Conservation (phyloP, 1,284 basidiomycete species). For the Pterulicium gracile region DNA sequence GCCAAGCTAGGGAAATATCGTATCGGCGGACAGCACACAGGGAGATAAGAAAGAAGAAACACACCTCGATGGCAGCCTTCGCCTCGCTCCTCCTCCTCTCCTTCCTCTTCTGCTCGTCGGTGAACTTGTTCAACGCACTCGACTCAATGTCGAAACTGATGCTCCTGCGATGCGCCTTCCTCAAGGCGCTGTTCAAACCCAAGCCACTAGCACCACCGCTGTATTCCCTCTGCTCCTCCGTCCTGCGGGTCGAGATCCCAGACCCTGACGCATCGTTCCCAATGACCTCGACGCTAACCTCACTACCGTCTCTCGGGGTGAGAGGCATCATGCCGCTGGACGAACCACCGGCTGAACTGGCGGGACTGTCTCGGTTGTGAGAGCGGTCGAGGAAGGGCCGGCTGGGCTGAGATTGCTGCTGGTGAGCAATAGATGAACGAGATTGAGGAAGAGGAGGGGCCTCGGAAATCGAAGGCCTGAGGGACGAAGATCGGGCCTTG, state of each 20-base stretch:
- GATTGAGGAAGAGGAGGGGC: slow-evolving; percentile 7
- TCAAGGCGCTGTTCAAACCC: slow-evolving; percentile 17
- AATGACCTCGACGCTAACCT: slow-evolving; percentile 31
- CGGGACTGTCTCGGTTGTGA: slow-evolving; percentile 47
- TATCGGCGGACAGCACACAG: slow-evolving; percentile 4
- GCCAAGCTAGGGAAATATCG: slow-evolving; percentile 48
- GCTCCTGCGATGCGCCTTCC: slow-evolving; percentile 40
- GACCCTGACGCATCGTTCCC: slow-evolving; percentile 10
- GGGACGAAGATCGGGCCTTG: background rate
- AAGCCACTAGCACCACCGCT: slow-evolving; percentile 23
- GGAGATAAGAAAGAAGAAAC: slow-evolving; percentile 15
- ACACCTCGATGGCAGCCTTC: slow-evolving; percentile 69
- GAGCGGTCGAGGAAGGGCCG: slow-evolving; percentile 39
- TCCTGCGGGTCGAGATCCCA: background rate
- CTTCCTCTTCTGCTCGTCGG: slow-evolving; percentile 28
- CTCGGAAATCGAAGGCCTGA: slow-evolving; percentile 3
- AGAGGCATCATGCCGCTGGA: slow-evolving; percentile 60
- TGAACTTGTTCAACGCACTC: background rate
- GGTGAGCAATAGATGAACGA: slow-evolving; percentile 8
- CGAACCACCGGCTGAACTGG: slow-evolving; percentile 71
- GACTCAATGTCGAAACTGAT: slow-evolving; percentile 39
- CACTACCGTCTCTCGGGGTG: slow-evolving; percentile 67
- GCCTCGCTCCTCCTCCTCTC: slow-evolving; percentile 67
- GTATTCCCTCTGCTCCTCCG: slow-evolving; percentile 14
- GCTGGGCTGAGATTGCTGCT: slow-evolving; percentile 17